phyloP scores from a whole-genome alignment of 768 basidiomycete genomes.

The Coprinopsis marcescibilis region DNA sequence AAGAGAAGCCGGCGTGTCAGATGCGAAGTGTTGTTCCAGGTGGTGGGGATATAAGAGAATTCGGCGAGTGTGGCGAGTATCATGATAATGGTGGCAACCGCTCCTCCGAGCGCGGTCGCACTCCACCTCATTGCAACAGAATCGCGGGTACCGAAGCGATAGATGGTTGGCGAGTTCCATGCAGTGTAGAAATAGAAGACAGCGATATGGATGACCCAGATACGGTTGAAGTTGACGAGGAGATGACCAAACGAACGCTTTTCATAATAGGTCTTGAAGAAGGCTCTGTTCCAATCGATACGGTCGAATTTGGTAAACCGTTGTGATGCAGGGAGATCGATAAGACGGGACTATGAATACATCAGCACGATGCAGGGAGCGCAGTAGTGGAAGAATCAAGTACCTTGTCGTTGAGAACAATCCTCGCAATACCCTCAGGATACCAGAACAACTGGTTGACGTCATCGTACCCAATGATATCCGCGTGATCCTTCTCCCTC shows the following conservation, averaged over 20 bases:
- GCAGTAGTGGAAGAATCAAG: conserved; percentile 7
- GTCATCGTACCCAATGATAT: conserved; percentile 98
- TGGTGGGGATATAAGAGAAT: conserved; percentile 96
- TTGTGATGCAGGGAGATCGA: conserved; percentile 86
- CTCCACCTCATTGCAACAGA: conserved; percentile 87
- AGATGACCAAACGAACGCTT: conserved; percentile 95
- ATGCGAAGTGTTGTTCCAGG: conserved; percentile 98
- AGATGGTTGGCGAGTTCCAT: conserved; percentile 87
- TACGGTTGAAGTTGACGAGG: conserved; percentile 98
- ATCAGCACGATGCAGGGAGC: conserved; percentile 5
- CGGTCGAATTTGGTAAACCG: conserved; percentile 97
- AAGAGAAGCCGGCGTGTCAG: conserved; percentile 88
- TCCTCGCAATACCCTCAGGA: conserved; percentile 94
- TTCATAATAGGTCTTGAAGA: conserved; percentile 99
- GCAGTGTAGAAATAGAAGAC: conserved; percentile 96
- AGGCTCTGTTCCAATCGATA: conserved; percentile 93
- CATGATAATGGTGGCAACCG: conserved; percentile 95
- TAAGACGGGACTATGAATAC: conserved; percentile 65
- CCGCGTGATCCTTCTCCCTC: conserved; percentile 87
- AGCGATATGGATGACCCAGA: conserved; percentile 97
- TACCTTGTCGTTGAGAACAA: conserved; percentile 85
- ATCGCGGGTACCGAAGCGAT: conserved; percentile 51
- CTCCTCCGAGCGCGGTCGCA: conserved; percentile 89
- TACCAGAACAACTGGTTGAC: conserved; percentile 99
- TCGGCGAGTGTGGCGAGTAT: conserved; percentile 90